Conservation (phyloP, 2,329 filamentous ascomycete genomes). For the Trichoderma cornu-damae region DNA sequence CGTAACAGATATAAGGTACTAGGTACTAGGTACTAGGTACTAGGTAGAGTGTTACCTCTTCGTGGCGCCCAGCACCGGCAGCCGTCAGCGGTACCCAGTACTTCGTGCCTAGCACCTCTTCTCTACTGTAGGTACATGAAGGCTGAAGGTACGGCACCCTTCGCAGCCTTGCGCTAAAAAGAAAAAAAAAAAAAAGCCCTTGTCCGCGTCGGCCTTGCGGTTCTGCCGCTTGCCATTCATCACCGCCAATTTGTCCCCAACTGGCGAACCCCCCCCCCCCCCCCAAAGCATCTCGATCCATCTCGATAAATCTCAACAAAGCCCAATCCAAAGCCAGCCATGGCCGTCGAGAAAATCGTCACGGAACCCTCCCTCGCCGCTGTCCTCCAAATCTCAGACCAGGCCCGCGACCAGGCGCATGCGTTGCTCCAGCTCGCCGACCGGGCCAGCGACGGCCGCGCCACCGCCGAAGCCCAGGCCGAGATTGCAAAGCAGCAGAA, state of each 20-base stretch:
- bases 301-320: neutral
- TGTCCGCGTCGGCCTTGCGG: neutral
- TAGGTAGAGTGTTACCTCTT: too few species aligned
- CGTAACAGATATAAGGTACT: too few species aligned
- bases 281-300: neutral
- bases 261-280: too few species aligned
- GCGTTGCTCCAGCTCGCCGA: conserved; percentile 54
- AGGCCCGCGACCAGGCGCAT: conserved; percentile 67
- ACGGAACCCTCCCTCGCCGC: conserved; percentile 52
- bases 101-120: too few species aligned
- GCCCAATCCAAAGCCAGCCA: conserved; percentile 17
- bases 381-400: conserved; percentile 66
- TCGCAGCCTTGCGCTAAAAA: conserved; percentile 11
- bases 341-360: conserved; percentile 39
- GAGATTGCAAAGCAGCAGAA: conserved; percentile 73
- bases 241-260: neutral
- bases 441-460: conserved; percentile 40
- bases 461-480: conserved; percentile 46
- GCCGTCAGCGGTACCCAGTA: neutral
- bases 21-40: too few species aligned
- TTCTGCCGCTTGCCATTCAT: neutral
- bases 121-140: too few species aligned
- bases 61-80: too few species aligned
- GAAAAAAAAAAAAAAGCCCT: neutral
- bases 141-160: too few species aligned